Conservation (phyloP, 2,329 filamentous ascomycete genomes). For the Ceratocystis colombiana region DNA sequence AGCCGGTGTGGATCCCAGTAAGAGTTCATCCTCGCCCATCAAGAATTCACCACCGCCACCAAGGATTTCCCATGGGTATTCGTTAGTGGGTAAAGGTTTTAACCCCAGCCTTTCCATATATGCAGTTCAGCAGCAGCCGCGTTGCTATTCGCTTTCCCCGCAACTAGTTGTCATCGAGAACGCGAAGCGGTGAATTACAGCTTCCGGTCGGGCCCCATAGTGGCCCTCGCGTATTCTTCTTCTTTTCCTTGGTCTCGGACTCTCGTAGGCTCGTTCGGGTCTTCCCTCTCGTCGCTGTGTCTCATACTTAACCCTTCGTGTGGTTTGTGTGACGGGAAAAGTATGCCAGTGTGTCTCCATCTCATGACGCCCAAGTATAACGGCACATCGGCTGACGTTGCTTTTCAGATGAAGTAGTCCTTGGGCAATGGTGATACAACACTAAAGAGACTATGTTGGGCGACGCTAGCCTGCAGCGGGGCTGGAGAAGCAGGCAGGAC, state of each 20-base stretch:
- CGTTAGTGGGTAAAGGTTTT: neutral
- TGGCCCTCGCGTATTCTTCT: conserved; percentile 14
- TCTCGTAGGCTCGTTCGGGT: neutral
- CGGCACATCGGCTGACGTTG: neutral
- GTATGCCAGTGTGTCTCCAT: neutral
- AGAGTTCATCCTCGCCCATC: neutral
- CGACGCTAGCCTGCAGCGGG: neutral
- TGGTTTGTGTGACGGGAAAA: neutral
- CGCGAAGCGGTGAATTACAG: neutral
- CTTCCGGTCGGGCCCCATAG: neutral
- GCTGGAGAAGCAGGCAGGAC: neutral
- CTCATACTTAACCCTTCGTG: neutral
- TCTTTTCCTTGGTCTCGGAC: neutral
- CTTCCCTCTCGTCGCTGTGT: neutral
- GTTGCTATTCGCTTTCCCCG: neutral
- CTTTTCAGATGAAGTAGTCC: neutral
- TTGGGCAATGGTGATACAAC: neutral
- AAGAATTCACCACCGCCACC: neutral
- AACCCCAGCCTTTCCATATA: conserved; percentile 1
- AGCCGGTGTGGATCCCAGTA: neutral
- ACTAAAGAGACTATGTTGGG: neutral
- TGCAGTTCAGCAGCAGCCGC: neutral
- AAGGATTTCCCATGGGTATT: neutral
- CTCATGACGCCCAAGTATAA: neutral
- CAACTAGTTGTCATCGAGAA: neutral